Evolutionary conservation across 805 yeast species (phyloP), one percentile per base, ranked within the genome.

Genomic region (Brettanomyces anomalus): DNA sequence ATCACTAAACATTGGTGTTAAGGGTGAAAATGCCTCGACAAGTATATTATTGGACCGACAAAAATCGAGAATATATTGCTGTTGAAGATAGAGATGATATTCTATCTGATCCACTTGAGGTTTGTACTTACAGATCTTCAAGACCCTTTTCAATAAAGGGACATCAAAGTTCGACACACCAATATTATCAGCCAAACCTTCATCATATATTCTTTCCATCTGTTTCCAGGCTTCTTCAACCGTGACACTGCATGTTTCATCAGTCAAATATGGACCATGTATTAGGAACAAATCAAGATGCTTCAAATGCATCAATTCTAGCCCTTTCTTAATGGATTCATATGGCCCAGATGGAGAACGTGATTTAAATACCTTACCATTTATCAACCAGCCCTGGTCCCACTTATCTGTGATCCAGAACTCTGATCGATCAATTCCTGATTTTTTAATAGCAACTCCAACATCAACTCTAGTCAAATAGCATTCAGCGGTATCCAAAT

Each of bases 51-150:
- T 52, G 39, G 71, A 51, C 47, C 69, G 57, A 46, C 77, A 67
- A 52, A 66, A 81, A 3, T 76, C 69, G 37, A 69, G 64, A 45
- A 74, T 65, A 3, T 77, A 83, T 0, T 74, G 71, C 3, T 81
- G 61, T 56, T 81, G 87, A 50, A 79, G 70, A 51, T 80, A 77
- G 1, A 82, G 74, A 52, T 78, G 77, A 61, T 73, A 78, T 54
- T 82, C 89, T 49, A 82, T 76, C 60, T 83, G 90, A 55, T 81
- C 76, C 20, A 82, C 76, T 48, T 65, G 70, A 3, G 88, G 87
- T 47, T 66, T 68, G 46, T 60, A 59, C 38, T 69, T 70, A 10
- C 74, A 70, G 7, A 28, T 7, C 32, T 38, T 38, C 21, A 28
- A 38, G 16, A 75, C 58, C 32, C 52, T 55, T 46, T 78, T 64